Conservation (phyloP, 768 basidiomycete genomes). For the Suillus paluster region DNA sequence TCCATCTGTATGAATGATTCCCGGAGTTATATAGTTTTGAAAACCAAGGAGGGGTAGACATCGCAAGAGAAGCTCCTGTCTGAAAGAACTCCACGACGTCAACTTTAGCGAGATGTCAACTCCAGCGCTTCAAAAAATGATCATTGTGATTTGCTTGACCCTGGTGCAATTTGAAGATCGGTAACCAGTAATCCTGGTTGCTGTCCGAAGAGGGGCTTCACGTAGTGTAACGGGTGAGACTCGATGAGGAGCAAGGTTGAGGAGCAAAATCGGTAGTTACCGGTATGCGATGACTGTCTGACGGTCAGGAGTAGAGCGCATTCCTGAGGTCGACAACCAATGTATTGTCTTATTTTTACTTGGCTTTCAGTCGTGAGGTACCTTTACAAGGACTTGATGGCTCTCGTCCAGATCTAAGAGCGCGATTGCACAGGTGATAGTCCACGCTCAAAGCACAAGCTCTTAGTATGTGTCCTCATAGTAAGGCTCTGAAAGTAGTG, state of each 20-base stretch:
- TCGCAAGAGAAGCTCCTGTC: slow-evolving; percentile 19
- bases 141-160: slow-evolving; percentile 30
- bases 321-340: slow-evolving; percentile 11
- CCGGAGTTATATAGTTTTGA: slow-evolving; percentile 31
- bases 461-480: slow-evolving; percentile 3
- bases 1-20: slow-evolving; percentile 21
- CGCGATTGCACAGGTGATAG: background rate
- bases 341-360: slow-evolving; percentile 11
- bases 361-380: slow-evolving; percentile 8
- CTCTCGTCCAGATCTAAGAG: background rate
- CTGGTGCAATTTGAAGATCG: slow-evolving; percentile 29
- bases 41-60: slow-evolving; percentile 32
- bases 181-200: slow-evolving; percentile 12
- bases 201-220: slow-evolving; percentile 4
- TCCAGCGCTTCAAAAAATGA: slow-evolving; percentile 24
- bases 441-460: slow-evolving; percentile 6
- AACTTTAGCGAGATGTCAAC: slow-evolving; percentile 17
- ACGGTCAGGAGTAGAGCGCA: slow-evolving; percentile 7
- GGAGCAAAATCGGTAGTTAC: slow-evolving; percentile 12
- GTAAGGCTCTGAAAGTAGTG: background rate
- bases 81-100: slow-evolving; percentile 18
- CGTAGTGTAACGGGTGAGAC: slow-evolving; percentile 2
- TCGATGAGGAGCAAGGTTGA: background rate
- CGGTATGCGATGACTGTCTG: slow-evolving; percentile 7
- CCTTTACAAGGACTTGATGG: slow-evolving; percentile 2